Conservation (phyloP, 2,329 filamentous ascomycete species). For the Zymoseptoria crescenta region DNA sequence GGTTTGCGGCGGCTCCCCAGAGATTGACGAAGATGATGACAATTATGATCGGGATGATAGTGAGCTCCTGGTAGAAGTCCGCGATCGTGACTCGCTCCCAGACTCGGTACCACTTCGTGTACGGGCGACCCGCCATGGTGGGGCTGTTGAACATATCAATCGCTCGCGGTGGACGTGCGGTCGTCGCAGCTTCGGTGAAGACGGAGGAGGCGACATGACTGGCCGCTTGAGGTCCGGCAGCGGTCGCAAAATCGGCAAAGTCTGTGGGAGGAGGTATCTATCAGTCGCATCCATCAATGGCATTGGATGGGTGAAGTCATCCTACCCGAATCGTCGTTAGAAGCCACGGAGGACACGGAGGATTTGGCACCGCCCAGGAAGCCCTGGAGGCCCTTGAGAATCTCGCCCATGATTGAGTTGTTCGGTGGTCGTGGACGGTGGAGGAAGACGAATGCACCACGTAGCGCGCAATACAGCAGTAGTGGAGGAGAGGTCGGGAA, state of each 20-base stretch:
- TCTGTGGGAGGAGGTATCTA: constrained; percentile 41
- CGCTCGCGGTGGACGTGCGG: constrained; percentile 21
- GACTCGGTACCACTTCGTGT: constrained; percentile 93
- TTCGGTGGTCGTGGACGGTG: background rate
- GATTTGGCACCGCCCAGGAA: constrained; percentile 63
- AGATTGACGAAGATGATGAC: constrained; percentile 72
- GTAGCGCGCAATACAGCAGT: background rate
- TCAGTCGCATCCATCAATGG: constrained; percentile 9
- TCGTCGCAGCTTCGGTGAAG: constrained; percentile 37
- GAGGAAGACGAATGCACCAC: background rate
- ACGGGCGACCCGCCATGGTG: constrained; percentile 50
- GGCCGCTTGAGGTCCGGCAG: constrained; percentile 55
- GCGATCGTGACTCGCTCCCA: constrained; percentile 78
- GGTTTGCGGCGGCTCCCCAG: constrained; percentile 73
- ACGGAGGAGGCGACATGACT: constrained; percentile 43
- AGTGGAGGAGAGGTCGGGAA: background rate
- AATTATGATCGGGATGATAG: constrained; percentile 68
- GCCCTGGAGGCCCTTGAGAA: constrained; percentile 62
- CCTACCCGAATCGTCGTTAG: constrained; percentile 57
- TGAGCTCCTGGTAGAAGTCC: constrained; percentile 82
- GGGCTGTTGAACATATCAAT: constrained; percentile 32
- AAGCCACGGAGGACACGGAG: constrained; percentile 34
- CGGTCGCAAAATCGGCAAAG: constrained; percentile 87
- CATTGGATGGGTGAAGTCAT: constrained; percentile 26
- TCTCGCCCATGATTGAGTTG: constrained; percentile 38